Evolutionary conservation across 2,329 filamentous ascomycete species (phyloP), one percentile per base, ranked within the genome.

Genomic region (Colletotrichum chrysophilum): DNA sequence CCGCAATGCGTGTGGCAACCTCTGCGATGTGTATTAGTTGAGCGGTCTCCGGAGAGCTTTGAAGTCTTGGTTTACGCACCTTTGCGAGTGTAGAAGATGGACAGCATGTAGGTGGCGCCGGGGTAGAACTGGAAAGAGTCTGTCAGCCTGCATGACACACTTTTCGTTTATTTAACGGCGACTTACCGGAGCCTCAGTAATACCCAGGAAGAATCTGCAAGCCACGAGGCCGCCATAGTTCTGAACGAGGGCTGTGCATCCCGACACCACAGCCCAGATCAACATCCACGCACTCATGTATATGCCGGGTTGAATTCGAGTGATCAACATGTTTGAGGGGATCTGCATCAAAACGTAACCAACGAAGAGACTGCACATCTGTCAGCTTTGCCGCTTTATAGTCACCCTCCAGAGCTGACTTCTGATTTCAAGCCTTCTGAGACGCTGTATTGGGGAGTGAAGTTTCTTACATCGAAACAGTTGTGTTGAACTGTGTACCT

Each of bases 1-100:
- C 86, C 10, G 91, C 90, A 24, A 91, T 93, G 24, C 92, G 87
- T 18, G 92, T 85, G 3, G 89, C 91, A 0, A 93, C 84, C 80
- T 94, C 93, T 81, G n/a, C 21, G 4, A 14, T 16, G 24, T n/a
- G 26, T 60, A 32, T 77, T 24, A 76, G 60, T 43, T 13, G 10
- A 28, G 13, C 2, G 1, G 7, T 1, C 6, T 7, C 3, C 18
- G 5, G 60, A 18, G 4, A 5, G 16, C 2, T 14, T 18, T 4
- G 2, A 3, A 52, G 18, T 18, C 21, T 10, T 34, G 60, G 4
- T 4, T 14, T 26, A 64, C 48, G 8, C 58, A 83, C 81, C 82
- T 70, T 79, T 83, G 14, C 82, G 79, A 1, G 82, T 83, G 68
- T 83, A 83, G 66, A 83, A 83, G 48, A 81, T 83, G 1, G 81